Evolutionary conservation across 768 basidiomycete species (phyloP), one percentile per base, ranked within the genome.

Genomic region (Lactarius vividus): DNA sequence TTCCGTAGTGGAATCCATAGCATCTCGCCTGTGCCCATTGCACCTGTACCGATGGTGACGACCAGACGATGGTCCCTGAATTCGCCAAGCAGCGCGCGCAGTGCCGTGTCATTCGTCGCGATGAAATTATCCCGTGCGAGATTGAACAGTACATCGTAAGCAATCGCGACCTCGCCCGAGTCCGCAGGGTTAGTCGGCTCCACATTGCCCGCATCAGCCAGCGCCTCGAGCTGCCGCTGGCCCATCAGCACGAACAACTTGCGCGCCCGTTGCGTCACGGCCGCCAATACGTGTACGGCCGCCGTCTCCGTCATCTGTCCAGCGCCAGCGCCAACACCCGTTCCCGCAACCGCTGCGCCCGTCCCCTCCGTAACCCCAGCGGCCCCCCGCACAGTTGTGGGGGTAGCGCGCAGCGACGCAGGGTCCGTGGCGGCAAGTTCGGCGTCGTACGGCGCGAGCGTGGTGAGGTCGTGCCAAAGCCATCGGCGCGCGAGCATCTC

Each of bases 391-490:
- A 20, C 39, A 16, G 62, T 2, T 5, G 53, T 10, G 0, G 33
- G 11, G 44, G 76, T 86, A 18, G 86, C 84, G 20, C 82, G 76
- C 60, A 89, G 77, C 42, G 85, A 86, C 4, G 85, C 82, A n/a
- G 82, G 84, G 72, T 90, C 87, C 26, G 84, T 84, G 59, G 80
- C 85, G 0, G 84, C 80, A 44, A 92, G 82, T 74, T 98, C 95
- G 66, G 83, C 81, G 73, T 91, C 87, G 79, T 96, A 97, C 1
- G 91, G 80, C 18, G 78, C 79, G 69, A 95, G 88, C 2, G 96
- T 97, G 4, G 94, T 93, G 28, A 94, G 75, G 75, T 96, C 93
- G 76, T 98, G 93, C 86, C 92, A 93, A 18, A 94, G 78, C 87
- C 92, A 94, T 55, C 70, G 53, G 54, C 74, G 59, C 40, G 87